Base-by-base conservation (phyloP, 2,329 filamentous ascomycete species). In the Talaromyces islandicus region DNA sequence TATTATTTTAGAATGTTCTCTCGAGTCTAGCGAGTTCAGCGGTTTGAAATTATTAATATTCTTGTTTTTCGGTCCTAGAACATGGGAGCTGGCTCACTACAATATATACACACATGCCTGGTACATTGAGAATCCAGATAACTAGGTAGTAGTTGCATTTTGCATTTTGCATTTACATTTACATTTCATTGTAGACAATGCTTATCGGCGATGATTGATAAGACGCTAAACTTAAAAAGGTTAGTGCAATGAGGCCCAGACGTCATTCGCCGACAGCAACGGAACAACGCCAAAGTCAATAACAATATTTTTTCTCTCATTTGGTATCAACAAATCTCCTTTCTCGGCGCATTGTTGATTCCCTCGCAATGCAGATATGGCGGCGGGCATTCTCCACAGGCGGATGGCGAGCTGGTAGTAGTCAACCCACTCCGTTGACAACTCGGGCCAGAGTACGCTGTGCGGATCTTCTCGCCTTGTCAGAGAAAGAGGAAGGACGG, bases 381-480 rank as follows among this genome's bases (percentile, higher is more conserved):
- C 73, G 72, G 61, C 73, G 75, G 51, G 67, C 65, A 32, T 73
- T 77, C 60, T 64, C 69, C 60, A 75, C 74, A 52, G 74, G 73
- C 61, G 65, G 70, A 58, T 61, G 69, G 60, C 71, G 69, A 66
- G 66, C 75, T 24, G 25, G 25, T 27, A 69, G 65, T 55, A 69
- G 65, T 55, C 59, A 66, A 64, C 70, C 62, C 29, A 55, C 65
- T 35, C 58, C 60, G 43, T 41, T 53, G 29, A 25, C 63, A 43
- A 60, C 65, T 25, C 65, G 70, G 38, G 58, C 67, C 35, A 56
- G 66, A 51, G 63, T 75, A 46, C 71, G 74, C 65, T 77, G 75
- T 65, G 70, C 71, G 25, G 72, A 77, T 60, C 67, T 77, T 54
- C 72, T 77, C 57, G 68, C 71, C 54, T 65, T 66, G 25, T 72